Base-by-base conservation (phyloP, 1,284 basidiomycete genomes). In the Austroboletus novae-zelandiae region DNA sequence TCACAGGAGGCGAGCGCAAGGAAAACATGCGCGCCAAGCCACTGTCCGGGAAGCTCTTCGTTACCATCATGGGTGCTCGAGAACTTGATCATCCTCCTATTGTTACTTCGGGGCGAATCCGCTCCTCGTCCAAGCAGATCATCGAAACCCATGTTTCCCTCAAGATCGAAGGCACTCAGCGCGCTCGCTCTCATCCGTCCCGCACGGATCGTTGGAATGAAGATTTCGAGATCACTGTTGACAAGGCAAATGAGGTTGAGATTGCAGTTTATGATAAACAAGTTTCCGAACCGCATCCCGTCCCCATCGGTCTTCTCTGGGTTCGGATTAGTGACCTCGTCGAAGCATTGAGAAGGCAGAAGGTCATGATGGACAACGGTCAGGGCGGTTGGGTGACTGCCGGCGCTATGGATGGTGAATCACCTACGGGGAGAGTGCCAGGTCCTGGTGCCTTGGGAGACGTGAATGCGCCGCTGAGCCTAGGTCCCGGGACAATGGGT, bases 211-310 rank as follows among this genome's bases (percentile, higher is more conserved):
- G 90, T 43, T 99, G 97, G 97, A 91, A 94, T 68, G 96, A 99
- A 71, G 91, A 94, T 53, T 98, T 99, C 57, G 92, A 97, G 70
- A 92, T 99, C 55, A 81, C 89, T 1, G 91, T 99, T 45, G 96
- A 98, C 74, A 98, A 98, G 70, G 95, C 95, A 32, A 98, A 96
- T 68, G 97, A 99, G 77, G 91, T 98, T 48, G 97, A 99, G 71
- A 86, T 99, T 43, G 93, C 94, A 14, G 84, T 99, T 25, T 97
- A 95, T 63, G 97, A 99, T 73, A 93, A 93, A 61, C 85, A 92
- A 59, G 83, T 84, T 17, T 86, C 84, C 55, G 91, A 93, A 54
- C 71, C 74, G 11, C 80, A 91, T 60, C 85, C 92, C 1, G 82
- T 91, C 7, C 96, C 96, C 34, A 94, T 99, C 56, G 97, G 97